A percentile compares a stretch with the other conserved stretches of the same genome.
Evolutionary conservation across 2,329 filamentous ascomycete species (phyloP).

Genomic region (Pseudogymnoascus sp.): DNA sequence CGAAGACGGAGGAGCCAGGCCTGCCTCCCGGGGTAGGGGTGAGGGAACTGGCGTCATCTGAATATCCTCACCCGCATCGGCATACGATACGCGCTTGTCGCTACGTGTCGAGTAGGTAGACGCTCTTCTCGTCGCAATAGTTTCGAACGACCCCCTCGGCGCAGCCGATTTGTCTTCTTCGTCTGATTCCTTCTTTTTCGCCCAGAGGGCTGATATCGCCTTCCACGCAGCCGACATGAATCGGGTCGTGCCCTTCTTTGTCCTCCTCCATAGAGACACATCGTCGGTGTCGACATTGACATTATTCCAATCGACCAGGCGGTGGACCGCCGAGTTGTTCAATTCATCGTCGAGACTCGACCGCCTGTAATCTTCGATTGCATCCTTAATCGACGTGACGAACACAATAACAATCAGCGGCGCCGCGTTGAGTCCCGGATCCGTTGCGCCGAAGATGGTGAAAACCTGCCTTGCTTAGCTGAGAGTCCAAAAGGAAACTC

Average conservation of each 20-base stretch:
- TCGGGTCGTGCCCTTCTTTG: conserved; percentile 73
- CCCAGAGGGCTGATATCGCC: conserved; percentile 33
- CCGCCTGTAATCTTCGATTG: conserved; percentile 90
- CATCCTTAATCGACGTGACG: conserved; percentile 88
- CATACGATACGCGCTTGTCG: conserved; percentile 36
- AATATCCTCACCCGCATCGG: conserved; percentile 60
- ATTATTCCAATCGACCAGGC: conserved; percentile 80
- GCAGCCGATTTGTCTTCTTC: conserved; percentile 20
- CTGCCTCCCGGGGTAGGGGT: conserved; percentile 47
- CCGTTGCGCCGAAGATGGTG: conserved; percentile 85
- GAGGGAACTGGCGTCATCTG: conserved; percentile 97
- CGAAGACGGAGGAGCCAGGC: conserved; percentile 3
- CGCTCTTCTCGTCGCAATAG: conserved; percentile 44
- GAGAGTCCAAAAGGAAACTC: conserved; percentile 20
- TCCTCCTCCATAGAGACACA: conserved; percentile 72
- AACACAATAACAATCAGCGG: conserved; percentile 87
- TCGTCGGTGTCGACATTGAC: conserved; percentile 87
- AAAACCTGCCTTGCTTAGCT: conserved; percentile 59
- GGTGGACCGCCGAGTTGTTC: conserved; percentile 92
- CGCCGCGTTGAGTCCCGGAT: conserved; percentile 81
- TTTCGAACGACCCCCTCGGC: conserved; percentile 48
- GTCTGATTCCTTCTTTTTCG: conserved; percentile 34
- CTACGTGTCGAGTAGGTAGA: conserved; percentile 15
- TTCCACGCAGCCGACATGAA: conserved; percentile 11
- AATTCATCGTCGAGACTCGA: conserved; percentile 86